Conservation (phyloP, 202 grass and related monocot species). For the Eragrostis tef region DNA sequence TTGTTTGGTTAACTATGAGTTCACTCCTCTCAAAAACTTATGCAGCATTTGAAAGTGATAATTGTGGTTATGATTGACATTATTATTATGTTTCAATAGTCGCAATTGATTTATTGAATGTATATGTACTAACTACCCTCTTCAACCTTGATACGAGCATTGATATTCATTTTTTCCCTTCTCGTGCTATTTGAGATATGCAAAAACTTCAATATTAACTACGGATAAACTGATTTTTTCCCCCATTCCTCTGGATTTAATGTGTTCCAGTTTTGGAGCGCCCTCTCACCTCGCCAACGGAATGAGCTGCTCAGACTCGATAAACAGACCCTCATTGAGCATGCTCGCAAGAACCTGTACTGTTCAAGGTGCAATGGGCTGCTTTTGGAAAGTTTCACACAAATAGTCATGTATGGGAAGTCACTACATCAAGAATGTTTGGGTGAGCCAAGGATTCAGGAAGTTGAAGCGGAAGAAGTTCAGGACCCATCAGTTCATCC, state of each 20-base stretch:
- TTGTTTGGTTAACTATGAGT: background rate
- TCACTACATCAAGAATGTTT: slow-evolving; percentile 58
- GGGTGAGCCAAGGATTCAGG: slow-evolving; percentile 23
- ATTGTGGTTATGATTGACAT: background rate
- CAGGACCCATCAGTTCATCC: slow-evolving; percentile 75
- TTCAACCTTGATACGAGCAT: slow-evolving; percentile 12
- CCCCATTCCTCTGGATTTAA: background rate
- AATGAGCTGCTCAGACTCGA: slow-evolving; percentile 70
- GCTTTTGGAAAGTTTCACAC: slow-evolving; percentile 82
- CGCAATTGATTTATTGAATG: slow-evolving; percentile 5
- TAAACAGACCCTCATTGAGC: slow-evolving; percentile 85
- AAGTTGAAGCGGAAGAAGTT: slow-evolving; percentile 60
- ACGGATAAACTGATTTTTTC: slow-evolving; percentile 17
- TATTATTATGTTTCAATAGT: background rate
- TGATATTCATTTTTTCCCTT: background rate
- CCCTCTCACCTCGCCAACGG: slow-evolving; percentile 55
- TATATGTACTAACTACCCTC: background rate
- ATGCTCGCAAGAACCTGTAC: slow-evolving; percentile 79
- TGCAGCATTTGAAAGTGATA: background rate
- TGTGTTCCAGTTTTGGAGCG: slow-evolving; percentile 74
- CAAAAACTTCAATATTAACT: background rate
- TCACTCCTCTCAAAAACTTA: background rate
- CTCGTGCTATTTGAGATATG: slow-evolving; percentile 15
- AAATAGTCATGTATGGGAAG: slow-evolving; percentile 79
- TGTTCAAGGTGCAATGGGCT: slow-evolving; percentile 91